Base-by-base conservation (phyloP, 129 eudicot genomes). In the Pseudognaphalium luteoalbum region DNA sequence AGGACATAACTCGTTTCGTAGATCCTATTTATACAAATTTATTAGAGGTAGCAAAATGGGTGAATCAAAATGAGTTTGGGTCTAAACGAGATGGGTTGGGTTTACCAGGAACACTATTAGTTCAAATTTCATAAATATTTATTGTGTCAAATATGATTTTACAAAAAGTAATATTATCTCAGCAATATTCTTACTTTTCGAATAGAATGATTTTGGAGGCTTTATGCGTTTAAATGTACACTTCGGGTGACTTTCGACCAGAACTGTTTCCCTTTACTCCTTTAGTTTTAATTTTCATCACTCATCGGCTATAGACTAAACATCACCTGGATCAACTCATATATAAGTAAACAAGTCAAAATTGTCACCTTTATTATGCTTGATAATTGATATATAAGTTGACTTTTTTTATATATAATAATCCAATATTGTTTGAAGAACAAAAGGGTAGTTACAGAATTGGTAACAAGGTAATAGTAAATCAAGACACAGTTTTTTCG, bases 401-500 rank as follows among this genome's bases (percentile, higher is more conserved):
- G 28, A 25, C n/a, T n/a, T n/a, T n/a, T n/a, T n/a, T 25, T 25
- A 0, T 25, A 0, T 25, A 25, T 25, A 25, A 25, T 25, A 25
- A 25, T 25, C 28, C 28, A 25, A 10, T 4, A 34, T 58, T 56
- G 7, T 22, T 6, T 73, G 39, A 41, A 39, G 47, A 37, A 39
- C 5, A 42, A 21, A 28, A 44, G 4, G 70, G 70, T 28, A 44
- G 71, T 75, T 60, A 28, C 47, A 75, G 15, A 20, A 75, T 12
- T 15, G 28, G 28, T 25, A 25, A 25, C 1, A 25, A 0, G 0
- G 47, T 66, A 34, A 19, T 30, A 66, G 22, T 65, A 30, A 62
- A 62, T 62, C 37, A 62, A 28, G 41, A 33, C 50, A 42, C 15
- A 9, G 3, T 9, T 42, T 14, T 42, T 11, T 9, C 12, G 15